Percentiles rank a stretch among this genome's conserved stretches.
Conservation (phyloP, 2,329 filamentous ascomycete genomes). For the Alternaria ventricosa region DNA sequence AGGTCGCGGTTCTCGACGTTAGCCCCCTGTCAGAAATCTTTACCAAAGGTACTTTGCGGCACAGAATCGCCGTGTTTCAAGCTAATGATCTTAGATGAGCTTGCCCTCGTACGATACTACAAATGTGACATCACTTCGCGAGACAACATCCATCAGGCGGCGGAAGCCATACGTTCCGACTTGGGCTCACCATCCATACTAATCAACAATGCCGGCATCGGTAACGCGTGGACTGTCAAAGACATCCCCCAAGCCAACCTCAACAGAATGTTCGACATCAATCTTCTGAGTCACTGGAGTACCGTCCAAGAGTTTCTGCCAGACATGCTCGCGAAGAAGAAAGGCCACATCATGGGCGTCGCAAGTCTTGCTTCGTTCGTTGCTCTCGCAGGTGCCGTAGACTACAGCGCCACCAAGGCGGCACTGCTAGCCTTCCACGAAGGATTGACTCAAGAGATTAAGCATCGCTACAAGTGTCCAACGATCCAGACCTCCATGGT, state of each 20-base stretch:
- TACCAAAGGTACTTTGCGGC: slow-evolving; percentile 29
- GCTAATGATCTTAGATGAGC: slow-evolving; percentile 32
- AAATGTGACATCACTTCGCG: slow-evolving; percentile 44
- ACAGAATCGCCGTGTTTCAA: not conserved
- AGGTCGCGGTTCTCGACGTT: slow-evolving; percentile 46
- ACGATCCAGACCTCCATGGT: slow-evolving; percentile 53
- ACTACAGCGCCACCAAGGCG: slow-evolving; percentile 46
- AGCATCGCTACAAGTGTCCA: slow-evolving; percentile 51
- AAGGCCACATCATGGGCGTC: slow-evolving; percentile 47
- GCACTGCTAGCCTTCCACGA: slow-evolving; percentile 45
- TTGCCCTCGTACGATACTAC: slow-evolving; percentile 32
- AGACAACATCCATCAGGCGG: slow-evolving; percentile 34
- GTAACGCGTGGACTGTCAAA: slow-evolving; percentile 42
- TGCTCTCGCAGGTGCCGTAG: slow-evolving; percentile 39
- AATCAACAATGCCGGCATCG: slow-evolving; percentile 49
- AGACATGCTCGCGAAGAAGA: slow-evolving; percentile 46
- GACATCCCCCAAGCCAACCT: slow-evolving; percentile 36
- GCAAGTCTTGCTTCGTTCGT: slow-evolving; percentile 45
- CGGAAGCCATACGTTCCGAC: slow-evolving; percentile 42
- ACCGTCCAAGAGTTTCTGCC: slow-evolving; percentile 48
- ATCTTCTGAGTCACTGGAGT: slow-evolving; percentile 46
- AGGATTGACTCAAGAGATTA: slow-evolving; percentile 49
- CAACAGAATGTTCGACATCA: slow-evolving; percentile 41
- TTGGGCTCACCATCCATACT: slow-evolving; percentile 42
- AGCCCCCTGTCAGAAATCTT: slow-evolving; percentile 37